Conservation (phyloP, 306 rosid species). For the Senna tora region DNA sequence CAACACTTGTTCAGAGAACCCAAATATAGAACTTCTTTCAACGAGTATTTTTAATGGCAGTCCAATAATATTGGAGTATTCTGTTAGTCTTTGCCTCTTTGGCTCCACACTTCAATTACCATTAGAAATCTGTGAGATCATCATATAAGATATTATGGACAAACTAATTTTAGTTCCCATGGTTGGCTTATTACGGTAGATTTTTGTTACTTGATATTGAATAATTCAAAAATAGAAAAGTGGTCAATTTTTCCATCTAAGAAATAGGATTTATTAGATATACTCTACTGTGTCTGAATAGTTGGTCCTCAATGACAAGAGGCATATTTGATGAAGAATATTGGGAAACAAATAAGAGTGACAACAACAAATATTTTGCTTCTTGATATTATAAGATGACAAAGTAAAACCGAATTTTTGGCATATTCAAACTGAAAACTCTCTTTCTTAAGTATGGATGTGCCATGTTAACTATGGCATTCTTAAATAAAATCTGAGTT, state of each 20-base stretch:
- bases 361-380: conserved; percentile 16
- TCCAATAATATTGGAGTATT: conserved; percentile 26
- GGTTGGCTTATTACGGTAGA: not conserved
- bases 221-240: not conserved
- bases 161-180: conserved; percentile 5
- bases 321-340: not conserved
- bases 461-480: conserved; percentile 2
- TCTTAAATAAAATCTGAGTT: conserved; percentile 19
- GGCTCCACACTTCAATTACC: conserved; percentile 11
- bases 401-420: not conserved
- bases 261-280: conserved; percentile 4
- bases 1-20: conserved; percentile 1
- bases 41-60: conserved; percentile 15
- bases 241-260: conserved; percentile 2
- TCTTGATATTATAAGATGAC: not conserved
- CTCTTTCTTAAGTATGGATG: not conserved
- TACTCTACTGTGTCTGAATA: not conserved
- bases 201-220: not conserved
- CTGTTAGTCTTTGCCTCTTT: conserved; percentile 20
- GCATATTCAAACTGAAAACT: conserved; percentile 3
- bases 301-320: conserved; percentile 14
- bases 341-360: conserved; percentile 3
- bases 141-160: conserved; percentile 2
- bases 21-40: conserved; percentile 6
- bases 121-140: conserved; percentile 19